phyloP scores from a whole-genome alignment of 306 rosid genomes.

The Quercus agrifolia region DNA sequence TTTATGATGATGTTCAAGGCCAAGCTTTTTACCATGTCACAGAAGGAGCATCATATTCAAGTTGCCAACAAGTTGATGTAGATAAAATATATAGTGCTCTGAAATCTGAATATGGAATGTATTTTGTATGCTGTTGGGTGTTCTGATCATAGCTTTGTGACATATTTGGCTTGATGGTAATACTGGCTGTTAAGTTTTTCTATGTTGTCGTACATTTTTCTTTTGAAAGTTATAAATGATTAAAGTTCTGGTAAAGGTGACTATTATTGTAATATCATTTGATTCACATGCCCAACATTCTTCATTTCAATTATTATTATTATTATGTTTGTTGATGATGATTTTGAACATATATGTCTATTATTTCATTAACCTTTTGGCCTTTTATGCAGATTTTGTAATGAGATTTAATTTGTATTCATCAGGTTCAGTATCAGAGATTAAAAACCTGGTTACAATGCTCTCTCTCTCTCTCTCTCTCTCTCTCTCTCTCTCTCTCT shows the following conservation, averaged over 20 bases:
- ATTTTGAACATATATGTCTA: background rate
- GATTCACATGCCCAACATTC: background rate
- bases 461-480: no score
- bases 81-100: slow-evolving; percentile 14
- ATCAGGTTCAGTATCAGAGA: background rate
- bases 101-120: slow-evolving; percentile 13
- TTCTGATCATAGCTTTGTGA: background rate
- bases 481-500: no score
- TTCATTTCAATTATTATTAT: background rate
- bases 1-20: slow-evolving; percentile 18
- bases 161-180: slow-evolving; percentile 1
- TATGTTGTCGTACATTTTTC: slow-evolving; percentile 13
- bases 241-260: background rate
- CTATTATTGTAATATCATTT: background rate
- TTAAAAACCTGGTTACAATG: no score
- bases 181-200: background rate
- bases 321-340: background rate
- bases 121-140: slow-evolving; percentile 15
- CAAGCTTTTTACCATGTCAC: slow-evolving; percentile 11
- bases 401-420: background rate
- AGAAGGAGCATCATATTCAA: background rate
- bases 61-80: slow-evolving; percentile 18
- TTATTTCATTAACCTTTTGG: background rate
- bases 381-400: background rate
- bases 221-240: background rate